phyloP scores from a whole-genome alignment of 1,284 basidiomycete species.

The Coniferiporia weirii region DNA sequence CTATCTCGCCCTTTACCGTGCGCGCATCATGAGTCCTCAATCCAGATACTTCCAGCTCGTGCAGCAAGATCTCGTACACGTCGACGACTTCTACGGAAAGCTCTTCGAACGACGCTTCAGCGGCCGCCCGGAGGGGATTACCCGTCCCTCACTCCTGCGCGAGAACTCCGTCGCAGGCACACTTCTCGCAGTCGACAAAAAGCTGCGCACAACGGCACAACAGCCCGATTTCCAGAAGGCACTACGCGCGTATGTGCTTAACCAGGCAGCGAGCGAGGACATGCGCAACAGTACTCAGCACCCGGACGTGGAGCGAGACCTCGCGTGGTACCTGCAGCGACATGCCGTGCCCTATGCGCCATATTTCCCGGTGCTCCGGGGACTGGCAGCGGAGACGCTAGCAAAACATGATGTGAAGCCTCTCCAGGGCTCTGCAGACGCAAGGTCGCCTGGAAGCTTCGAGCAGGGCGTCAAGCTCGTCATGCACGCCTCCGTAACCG shows the following conservation, averaged over 20 bases:
- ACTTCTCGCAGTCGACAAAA: slow-evolving; percentile 53
- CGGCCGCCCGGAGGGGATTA: slow-evolving; percentile 56
- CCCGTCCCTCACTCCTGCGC: slow-evolving; percentile 59
- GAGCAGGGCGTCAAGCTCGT: slow-evolving; percentile 14
- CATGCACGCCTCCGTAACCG: slow-evolving; percentile 10
- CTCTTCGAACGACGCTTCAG: slow-evolving; percentile 68
- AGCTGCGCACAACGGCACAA: slow-evolving; percentile 42
- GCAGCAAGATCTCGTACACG: slow-evolving; percentile 65
- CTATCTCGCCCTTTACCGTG: slow-evolving; percentile 67
- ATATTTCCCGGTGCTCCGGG: slow-evolving; percentile 50
- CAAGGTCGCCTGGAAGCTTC: neutral
- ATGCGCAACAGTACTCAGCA: slow-evolving; percentile 21
- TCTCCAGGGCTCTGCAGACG: neutral
- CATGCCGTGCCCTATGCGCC: slow-evolving; percentile 65
- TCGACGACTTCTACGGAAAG: slow-evolving; percentile 67
- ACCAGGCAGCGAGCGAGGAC: slow-evolving; percentile 23
- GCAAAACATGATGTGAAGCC: neutral
- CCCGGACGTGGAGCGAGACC: slow-evolving; percentile 34
- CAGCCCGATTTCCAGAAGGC: slow-evolving; percentile 40
- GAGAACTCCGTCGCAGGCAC: slow-evolving; percentile 63
- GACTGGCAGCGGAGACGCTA: slow-evolving; percentile 44
- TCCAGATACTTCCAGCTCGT: slow-evolving; percentile 59
- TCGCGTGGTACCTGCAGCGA: slow-evolving; percentile 59
- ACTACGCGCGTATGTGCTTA: slow-evolving; percentile 47
- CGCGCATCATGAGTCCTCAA: slow-evolving; percentile 51